Conservation (phyloP, 352 stramenopile species). For the Pythium aquatile region DNA sequence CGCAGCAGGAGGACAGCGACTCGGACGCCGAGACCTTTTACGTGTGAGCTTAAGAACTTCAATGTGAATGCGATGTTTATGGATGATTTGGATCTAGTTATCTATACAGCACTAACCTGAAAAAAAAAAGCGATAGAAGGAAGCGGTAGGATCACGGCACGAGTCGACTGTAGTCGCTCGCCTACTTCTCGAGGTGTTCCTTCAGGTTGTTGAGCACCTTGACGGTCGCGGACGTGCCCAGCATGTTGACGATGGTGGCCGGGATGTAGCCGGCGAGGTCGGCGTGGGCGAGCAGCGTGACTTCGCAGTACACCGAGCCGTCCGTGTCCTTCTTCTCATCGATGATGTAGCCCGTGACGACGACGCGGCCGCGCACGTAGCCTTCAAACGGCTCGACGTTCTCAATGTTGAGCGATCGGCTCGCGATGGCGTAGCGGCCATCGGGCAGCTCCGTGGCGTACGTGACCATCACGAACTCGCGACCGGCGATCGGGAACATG, state of each 20-base stretch:
- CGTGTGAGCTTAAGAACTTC: not conserved
- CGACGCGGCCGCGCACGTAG: conserved; percentile 63
- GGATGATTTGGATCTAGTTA: conserved; percentile 15
- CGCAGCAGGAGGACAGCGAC: conserved; percentile 4
- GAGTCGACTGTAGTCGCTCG: not conserved
- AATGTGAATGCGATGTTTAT: conserved; percentile 4
- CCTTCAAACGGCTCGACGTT: conserved; percentile 48
- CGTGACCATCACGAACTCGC: conserved; percentile 76
- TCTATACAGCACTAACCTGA: conserved; percentile 15
- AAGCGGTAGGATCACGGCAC: not conserved
- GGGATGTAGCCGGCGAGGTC: conserved; percentile 81
- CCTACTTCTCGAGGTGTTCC: conserved; percentile 37
- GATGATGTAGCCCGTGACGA: conserved; percentile 81
- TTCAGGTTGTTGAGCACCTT: conserved; percentile 78
- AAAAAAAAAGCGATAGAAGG: not conserved
- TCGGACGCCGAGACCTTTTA: conserved; percentile 19
- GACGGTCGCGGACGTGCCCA: conserved; percentile 79
- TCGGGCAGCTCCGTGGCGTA: conserved; percentile 51
- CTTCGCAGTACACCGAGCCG: conserved; percentile 57
- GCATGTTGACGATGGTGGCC: conserved; percentile 78
- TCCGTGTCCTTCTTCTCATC: conserved; percentile 47
- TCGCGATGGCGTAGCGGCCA: conserved; percentile 59
- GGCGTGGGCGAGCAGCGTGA: conserved; percentile 74
- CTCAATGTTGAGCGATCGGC: conserved; percentile 52
- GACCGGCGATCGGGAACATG: conserved; percentile 70